Conservation (phyloP, 2,329 filamentous ascomycete genomes). For the Fusarium falciforme region DNA sequence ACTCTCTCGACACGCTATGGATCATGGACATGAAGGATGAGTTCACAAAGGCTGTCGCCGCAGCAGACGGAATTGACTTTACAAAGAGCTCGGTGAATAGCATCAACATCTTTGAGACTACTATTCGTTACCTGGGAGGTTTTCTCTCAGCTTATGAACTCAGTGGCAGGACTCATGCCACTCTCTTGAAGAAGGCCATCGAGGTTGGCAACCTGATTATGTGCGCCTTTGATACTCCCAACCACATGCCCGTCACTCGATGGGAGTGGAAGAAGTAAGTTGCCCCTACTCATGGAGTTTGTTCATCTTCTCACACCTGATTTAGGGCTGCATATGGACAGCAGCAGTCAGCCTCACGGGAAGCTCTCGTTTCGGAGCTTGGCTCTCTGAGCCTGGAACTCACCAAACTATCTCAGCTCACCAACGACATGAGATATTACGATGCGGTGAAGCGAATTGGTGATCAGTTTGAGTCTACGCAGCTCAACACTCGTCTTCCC, state of each 20-base stretch:
- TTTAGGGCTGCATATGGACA: constrained; percentile 40
- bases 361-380: constrained; percentile 42
- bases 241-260: constrained; percentile 65
- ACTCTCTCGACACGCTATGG: constrained; percentile 74
- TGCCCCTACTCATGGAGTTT: neutral
- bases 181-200: constrained; percentile 69
- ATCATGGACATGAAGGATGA: constrained; percentile 74
- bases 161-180: constrained; percentile 58
- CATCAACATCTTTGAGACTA: constrained; percentile 76
- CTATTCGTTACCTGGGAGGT: constrained; percentile 75
- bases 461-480: constrained; percentile 64
- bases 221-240: constrained; percentile 73
- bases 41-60: constrained; percentile 70
- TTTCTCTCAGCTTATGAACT: constrained; percentile 74
- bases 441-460: constrained; percentile 70
- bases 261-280: constrained; percentile 45
- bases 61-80: constrained; percentile 69
- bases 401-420: constrained; percentile 73
- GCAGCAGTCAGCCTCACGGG: constrained; percentile 34
- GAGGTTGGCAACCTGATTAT: constrained; percentile 73
- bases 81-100: constrained; percentile 56
- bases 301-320: constrained; percentile 15
- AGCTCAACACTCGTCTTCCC: constrained; percentile 65
- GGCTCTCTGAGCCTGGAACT: constrained; percentile 72
- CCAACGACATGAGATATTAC: constrained; percentile 69